These are phyloP conservation scores for Taphrina communis DNA, from an alignment of 1,139 yeast genomes.

Conservation along the genomic window DNA sequence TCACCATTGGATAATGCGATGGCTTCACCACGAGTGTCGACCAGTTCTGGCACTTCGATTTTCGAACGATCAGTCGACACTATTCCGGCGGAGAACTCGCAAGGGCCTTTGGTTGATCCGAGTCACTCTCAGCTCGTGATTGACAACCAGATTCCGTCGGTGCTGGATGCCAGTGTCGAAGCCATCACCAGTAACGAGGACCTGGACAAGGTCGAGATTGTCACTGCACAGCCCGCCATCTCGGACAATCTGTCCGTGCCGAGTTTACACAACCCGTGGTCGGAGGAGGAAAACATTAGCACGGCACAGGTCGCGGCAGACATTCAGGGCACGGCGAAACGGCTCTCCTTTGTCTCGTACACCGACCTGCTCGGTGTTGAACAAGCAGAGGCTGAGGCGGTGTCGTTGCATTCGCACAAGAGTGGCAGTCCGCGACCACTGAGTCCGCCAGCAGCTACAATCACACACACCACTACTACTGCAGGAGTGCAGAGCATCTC, in stretches of 20 bases:
- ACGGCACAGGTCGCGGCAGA: conserved; percentile 27
- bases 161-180: conserved; percentile 42
- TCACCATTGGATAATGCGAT: conserved; percentile 27
- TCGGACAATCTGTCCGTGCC: conserved; percentile 26
- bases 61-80: conserved; percentile 35
- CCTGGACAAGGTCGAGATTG: conserved; percentile 40
- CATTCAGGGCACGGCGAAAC: conserved; percentile 25
- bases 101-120: conserved; percentile 17
- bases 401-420: conserved; percentile 17
- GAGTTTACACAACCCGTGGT: conserved; percentile 29
- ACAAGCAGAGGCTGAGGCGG: conserved; percentile 34
- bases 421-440: conserved; percentile 18
- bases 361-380: conserved; percentile 41
- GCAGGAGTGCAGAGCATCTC: not conserved
- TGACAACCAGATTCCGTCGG: conserved; percentile 41
- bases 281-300: conserved; percentile 35
- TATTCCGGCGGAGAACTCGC: conserved; percentile 1
- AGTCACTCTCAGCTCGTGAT: conserved; percentile 36
- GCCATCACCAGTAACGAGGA: conserved; percentile 39
- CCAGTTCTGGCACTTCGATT: conserved; percentile 33
- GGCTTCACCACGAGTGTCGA: conserved; percentile 30
- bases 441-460: conserved; percentile 10
- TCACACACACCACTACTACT: too few relatives aligned
- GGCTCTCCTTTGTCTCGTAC: conserved; percentile 42
- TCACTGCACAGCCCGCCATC: conserved; percentile 29